Evolutionary conservation across 2,329 filamentous ascomycete species (phyloP), one percentile per base, ranked within the genome.

Genomic region (Fusarium sterilihyphosum): DNA sequence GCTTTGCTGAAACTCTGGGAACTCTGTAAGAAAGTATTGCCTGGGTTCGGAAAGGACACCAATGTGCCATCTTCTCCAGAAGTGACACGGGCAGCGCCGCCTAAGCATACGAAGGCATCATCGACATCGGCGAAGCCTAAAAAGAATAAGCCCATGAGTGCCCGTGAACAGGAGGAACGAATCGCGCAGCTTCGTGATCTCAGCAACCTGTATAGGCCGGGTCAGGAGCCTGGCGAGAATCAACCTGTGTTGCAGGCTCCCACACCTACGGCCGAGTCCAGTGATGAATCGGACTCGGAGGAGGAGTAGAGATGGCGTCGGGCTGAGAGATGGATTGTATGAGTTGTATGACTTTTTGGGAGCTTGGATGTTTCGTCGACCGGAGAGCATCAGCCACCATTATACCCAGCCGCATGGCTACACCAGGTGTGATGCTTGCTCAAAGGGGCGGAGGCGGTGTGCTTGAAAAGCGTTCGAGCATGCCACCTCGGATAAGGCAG

Each of bases 81-180:
- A 53, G 78, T 75, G 41, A 75, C 70, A 61, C 79, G 78, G 46
- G 71, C 80, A 9, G 67, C 80, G 14, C 65, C 65, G 17, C 69
- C 78, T 35, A 83, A 84, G 67, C 76, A 79, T 59, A 66, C 79
- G 1, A 70, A 80, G 57, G 79, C 81, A 37, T 73, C 80, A 49
- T 73, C 80, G 22, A 78, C 78, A 37, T 81, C 82, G 31, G 84
- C 83, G 72, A 90, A 91, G 81, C 89, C 88, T 60, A 91, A 91
- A 84, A 92, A 92, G 86, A 93, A 93, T 82, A 93, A 93, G 85
- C 92, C 92, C 4, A 93, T 93, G 92, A 91, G 89, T 80, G 92
- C 92, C 73, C 84, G 85, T 29, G 91, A 93, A 81, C 92, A 93
- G 80, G 91, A 93, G 76, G 86, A 88, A 33, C 89, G 88, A 64